A percentile compares a stretch with the other conserved stretches of the same genome.
Conservation (phyloP, 2,329 filamentous ascomycete genomes). For the Pseudogymnoascus sp. region DNA sequence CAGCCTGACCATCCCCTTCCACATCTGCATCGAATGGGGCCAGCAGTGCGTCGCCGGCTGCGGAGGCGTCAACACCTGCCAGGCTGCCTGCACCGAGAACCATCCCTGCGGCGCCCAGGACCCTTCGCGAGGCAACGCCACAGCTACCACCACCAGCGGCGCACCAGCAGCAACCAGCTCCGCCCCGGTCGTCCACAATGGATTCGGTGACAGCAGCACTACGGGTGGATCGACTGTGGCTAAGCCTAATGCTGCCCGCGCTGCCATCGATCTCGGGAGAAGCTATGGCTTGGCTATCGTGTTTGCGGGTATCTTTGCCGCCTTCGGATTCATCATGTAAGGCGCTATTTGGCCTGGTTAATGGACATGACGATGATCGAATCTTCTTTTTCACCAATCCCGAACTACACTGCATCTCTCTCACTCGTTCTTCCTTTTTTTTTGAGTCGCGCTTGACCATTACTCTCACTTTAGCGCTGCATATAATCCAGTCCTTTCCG, state of each 20-base stretch:
- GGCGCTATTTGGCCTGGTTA: neutral
- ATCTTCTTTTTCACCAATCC: neutral
- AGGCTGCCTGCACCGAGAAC: constrained; percentile 51
- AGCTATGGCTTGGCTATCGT: constrained; percentile 48
- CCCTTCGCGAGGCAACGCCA: constrained; percentile 51
- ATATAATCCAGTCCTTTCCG: constrained; percentile 2
- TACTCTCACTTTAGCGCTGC: constrained; percentile 4
- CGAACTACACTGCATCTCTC: neutral
- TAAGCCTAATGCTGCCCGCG: constrained; percentile 23
- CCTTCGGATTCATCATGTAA: constrained; percentile 46
- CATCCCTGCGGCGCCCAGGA: constrained; percentile 64
- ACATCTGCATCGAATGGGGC: constrained; percentile 63
- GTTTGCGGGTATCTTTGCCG: constrained; percentile 45
- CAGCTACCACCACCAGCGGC: constrained; percentile 37
- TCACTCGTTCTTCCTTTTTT: neutral
- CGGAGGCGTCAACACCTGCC: constrained; percentile 47
- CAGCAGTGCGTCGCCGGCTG: constrained; percentile 58
- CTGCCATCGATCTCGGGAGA: constrained; percentile 42
- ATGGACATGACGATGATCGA: neutral
- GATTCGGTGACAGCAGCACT: constrained; percentile 28
- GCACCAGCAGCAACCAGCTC: constrained; percentile 32
- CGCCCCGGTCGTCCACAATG: constrained; percentile 32
- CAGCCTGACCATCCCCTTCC: constrained; percentile 70
- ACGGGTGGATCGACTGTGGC: constrained; percentile 10
- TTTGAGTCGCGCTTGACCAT: neutral